Conservation (phyloP, 768 basidiomycete species). For the Exsudoporus frostii region DNA sequence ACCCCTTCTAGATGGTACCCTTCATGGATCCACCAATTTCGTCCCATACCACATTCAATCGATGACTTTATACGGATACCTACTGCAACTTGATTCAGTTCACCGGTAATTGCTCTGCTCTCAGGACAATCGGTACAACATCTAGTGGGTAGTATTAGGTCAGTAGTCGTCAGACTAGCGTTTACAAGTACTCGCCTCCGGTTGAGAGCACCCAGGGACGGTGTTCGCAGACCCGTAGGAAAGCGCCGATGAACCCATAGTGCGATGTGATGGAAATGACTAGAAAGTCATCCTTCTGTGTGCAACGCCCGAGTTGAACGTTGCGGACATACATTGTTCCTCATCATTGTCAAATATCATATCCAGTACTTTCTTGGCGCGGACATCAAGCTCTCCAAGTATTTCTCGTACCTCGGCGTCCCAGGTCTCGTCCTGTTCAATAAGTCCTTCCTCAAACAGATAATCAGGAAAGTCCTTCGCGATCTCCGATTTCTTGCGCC, state of each 20-base stretch:
- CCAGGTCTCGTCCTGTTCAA: conserved; percentile 67
- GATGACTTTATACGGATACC: neutral
- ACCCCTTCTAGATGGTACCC: no score
- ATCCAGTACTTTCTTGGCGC: conserved; percentile 54
- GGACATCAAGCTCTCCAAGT: conserved; percentile 38
- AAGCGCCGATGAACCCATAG: conserved; percentile 56
- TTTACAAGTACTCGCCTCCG: conserved; percentile 48
- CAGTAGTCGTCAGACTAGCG: neutral
- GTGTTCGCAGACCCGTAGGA: conserved; percentile 49
- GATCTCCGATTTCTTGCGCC: conserved; percentile 50
- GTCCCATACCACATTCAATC: no score
- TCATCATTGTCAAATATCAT: conserved; percentile 47
- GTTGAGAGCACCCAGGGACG: conserved; percentile 48
- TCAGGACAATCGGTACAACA: conserved; percentile 26
- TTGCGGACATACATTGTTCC: conserved; percentile 43
- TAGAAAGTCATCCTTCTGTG: conserved; percentile 22
- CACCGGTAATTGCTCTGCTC: conserved; percentile 5
- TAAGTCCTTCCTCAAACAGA: conserved; percentile 52
- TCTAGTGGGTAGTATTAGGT: conserved; percentile 17
- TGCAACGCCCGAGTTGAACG: neutral
- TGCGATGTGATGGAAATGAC: conserved; percentile 70
- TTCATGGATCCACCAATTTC: no score
- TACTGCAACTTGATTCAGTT: conserved; percentile 4
- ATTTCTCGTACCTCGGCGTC: conserved; percentile 52
- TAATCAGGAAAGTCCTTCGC: conserved; percentile 45